Conservation (phyloP, 257 asterid species). For the Fraxinus cuspidata region DNA sequence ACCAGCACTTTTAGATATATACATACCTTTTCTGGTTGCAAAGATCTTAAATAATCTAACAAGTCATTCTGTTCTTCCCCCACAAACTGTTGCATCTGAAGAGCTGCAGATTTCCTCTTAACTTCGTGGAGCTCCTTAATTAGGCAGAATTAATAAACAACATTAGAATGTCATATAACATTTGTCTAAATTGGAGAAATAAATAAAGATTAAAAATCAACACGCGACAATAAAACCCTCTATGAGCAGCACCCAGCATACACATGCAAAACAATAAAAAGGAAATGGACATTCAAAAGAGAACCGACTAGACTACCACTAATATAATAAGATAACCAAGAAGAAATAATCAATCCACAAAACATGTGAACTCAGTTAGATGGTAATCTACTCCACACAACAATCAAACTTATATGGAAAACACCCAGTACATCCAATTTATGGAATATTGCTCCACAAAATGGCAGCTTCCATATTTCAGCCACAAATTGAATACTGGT, state of each 20-base stretch:
- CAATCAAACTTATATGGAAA: background rate
- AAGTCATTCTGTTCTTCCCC: slow-evolving; percentile 96
- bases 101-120: slow-evolving; percentile 87
- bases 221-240: background rate
- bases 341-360: background rate
- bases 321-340: background rate
- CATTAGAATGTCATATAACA: background rate
- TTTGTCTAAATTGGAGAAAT: background rate
- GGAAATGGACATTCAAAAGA: background rate
- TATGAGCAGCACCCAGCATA: background rate
- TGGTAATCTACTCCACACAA: background rate
- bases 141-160: slow-evolving; percentile 16
- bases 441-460: background rate
- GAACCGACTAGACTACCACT: slow-evolving; percentile 1
- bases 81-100: slow-evolving; percentile 97
- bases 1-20: background rate
- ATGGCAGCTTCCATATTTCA: background rate
- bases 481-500: background rate
- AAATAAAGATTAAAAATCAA: background rate
- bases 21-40: slow-evolving; percentile 85
- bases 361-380: background rate
- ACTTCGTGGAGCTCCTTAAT: slow-evolving; percentile 84
- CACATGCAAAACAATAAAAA: background rate
- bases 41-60: slow-evolving; percentile 85
- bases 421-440: background rate